Evolutionary conservation across 495 filamentous ascomycete genomes (phyloP).

Genomic region (Parachaetomium inaequale): DNA sequence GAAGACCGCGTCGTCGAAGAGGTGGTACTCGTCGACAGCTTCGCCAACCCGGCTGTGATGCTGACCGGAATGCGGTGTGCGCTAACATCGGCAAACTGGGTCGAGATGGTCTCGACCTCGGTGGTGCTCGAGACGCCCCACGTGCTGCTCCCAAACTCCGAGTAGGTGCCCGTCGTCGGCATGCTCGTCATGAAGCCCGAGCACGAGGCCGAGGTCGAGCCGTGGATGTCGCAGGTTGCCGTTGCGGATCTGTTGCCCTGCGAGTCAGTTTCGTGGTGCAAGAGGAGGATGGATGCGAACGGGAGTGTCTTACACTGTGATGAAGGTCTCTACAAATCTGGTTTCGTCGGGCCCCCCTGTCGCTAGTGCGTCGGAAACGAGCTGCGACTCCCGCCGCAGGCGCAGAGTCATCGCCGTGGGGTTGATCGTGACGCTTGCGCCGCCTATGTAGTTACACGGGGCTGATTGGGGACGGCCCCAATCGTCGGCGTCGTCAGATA

Average conservation of each 20-base stretch:
- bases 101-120: neutral
- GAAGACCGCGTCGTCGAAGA: neutral
- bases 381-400: neutral
- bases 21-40: neutral
- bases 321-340: too few species aligned
- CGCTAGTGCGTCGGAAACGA: neutral
- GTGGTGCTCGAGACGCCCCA: neutral
- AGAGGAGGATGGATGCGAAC: neutral
- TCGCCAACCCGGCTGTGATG: neutral
- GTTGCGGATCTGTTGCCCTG: neutral
- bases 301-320: neutral
- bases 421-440: conserved; percentile 2
- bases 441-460: neutral
- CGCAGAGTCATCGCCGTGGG: neutral
- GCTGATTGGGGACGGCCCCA: neutral
- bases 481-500: too few species aligned
- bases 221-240: neutral
- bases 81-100: neutral
- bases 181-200: neutral
- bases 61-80: neutral
- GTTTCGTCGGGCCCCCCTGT: neutral
- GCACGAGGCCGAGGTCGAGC: neutral
- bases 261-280: too few species aligned
- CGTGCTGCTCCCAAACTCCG: neutral
- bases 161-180: neutral